Conservation (phyloP, 148 eudicot species). For the Rhododendron vialii region DNA sequence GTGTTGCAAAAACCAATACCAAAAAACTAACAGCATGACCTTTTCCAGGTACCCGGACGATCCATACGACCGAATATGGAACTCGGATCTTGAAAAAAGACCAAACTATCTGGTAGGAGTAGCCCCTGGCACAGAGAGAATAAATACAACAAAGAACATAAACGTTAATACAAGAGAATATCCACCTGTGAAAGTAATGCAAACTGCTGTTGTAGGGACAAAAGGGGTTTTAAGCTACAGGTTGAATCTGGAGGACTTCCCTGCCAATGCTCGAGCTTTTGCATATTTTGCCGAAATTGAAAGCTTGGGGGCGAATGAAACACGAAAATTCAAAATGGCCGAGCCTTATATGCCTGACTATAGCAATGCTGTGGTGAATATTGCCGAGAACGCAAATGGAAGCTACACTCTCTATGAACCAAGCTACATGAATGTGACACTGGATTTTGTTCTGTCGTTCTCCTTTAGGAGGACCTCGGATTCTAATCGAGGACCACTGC, state of each 20-base stretch:
- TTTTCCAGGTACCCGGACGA: slow-evolving; percentile 92
- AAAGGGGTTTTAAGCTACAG: slow-evolving; percentile 65
- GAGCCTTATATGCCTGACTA: slow-evolving; percentile 77
- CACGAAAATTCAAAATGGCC: slow-evolving; percentile 73
- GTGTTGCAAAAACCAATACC: not conserved
- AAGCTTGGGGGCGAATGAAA: slow-evolving; percentile 49
- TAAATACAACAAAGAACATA: slow-evolving; percentile 61
- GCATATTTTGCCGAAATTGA: slow-evolving; percentile 96
- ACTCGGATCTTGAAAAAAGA: slow-evolving; percentile 81
- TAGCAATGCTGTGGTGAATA: slow-evolving; percentile 92
- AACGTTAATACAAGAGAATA: slow-evolving; percentile 76
- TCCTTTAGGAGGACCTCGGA: slow-evolving; percentile 77
- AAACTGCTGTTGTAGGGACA: slow-evolving; percentile 89
- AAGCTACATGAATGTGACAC: slow-evolving; percentile 78
- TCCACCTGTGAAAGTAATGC: slow-evolving; percentile 96
- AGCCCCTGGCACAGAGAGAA: slow-evolving; percentile 81
- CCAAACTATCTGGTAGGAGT: slow-evolving; percentile 81
- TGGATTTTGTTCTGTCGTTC: slow-evolving; percentile 80
- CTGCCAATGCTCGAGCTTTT: slow-evolving; percentile 88
- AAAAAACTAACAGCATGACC: not conserved
- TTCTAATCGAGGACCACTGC: slow-evolving; percentile 76
- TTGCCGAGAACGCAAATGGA: slow-evolving; percentile 93
- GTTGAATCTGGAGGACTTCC: slow-evolving; percentile 84
- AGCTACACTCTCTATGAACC: slow-evolving; percentile 92
- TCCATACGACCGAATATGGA: slow-evolving; percentile 96